A percentile compares a stretch with the other conserved stretches of the same genome.
Conservation (phyloP, 2,329 filamentous ascomycete genomes). For the Alternaria ethzedia region DNA sequence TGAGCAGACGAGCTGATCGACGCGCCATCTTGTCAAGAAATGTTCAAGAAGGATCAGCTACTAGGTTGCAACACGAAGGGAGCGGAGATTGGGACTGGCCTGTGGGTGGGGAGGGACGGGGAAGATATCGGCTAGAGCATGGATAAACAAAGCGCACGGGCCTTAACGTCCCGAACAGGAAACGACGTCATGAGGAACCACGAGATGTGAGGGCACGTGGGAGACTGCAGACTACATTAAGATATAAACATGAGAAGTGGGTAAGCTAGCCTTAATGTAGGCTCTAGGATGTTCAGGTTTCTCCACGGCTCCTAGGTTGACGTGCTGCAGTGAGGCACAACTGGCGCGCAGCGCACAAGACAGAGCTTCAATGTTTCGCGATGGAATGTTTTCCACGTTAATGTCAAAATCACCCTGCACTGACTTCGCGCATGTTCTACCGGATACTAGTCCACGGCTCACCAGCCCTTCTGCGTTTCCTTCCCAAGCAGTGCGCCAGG, state of each 20-base stretch:
- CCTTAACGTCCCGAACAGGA: conserved; percentile 5
- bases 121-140: conserved; percentile 20
- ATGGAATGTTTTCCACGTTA: neutral
- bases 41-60: conserved; percentile 10
- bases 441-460: neutral
- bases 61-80: conserved; percentile 5
- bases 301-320: neutral
- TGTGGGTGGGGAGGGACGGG: conserved; percentile 30
- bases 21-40: conserved; percentile 39
- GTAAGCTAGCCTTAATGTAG: neutral
- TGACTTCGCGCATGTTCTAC: neutral
- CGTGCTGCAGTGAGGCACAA: neutral
- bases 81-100: conserved; percentile 31
- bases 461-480: conserved; percentile 37
- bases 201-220: neutral
- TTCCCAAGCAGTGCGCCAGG: conserved; percentile 48
- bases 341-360: neutral
- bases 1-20: conserved; percentile 46
- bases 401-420: neutral
- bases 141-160: conserved; percentile 28
- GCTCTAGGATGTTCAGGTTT: neutral
- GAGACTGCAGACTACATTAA: neutral
- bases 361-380: neutral
- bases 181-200: conserved; percentile 17
- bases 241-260: neutral